Percentiles rank a stretch among this genome's conserved stretches.
These are phyloP conservation scores for Penicillium taxi DNA, from an alignment of 495 filamentous ascomycete species.

Conservation along the genomic window DNA sequence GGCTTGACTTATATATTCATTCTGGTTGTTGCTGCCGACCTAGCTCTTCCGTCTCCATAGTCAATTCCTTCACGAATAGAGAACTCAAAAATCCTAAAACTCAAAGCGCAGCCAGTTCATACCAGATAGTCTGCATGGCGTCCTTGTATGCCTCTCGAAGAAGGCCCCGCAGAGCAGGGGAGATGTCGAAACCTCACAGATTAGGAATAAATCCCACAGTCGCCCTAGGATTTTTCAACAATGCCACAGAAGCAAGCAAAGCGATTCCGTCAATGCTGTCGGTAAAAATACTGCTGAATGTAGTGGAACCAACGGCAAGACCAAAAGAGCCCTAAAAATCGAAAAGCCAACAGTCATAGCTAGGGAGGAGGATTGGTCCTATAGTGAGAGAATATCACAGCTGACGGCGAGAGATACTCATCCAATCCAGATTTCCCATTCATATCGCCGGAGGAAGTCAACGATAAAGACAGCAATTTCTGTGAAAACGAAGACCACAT, in stretches of 20 bases:
- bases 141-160: slow-evolving; percentile 1
- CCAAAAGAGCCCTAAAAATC: slow-evolving; percentile 30
- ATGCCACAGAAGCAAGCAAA: slow-evolving; percentile 31
- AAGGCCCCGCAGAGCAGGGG: background rate
- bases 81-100: slow-evolving; percentile 3
- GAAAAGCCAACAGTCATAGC: background rate
- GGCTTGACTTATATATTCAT: background rate
- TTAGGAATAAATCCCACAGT: slow-evolving; percentile 16
- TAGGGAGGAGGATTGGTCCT: slow-evolving; percentile 10
- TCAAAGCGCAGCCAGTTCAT: background rate
- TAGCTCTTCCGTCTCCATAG: slow-evolving; percentile 2
- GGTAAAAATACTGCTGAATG: slow-evolving; percentile 1
- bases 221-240: slow-evolving; percentile 27
- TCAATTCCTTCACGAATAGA: slow-evolving; percentile 1
- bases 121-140: slow-evolving; percentile 1
- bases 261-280: background rate
- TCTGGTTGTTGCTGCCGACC: background rate
- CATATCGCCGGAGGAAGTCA: slow-evolving; percentile 34
- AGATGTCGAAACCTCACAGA: background rate
- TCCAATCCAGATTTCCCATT: slow-evolving; percentile 31
- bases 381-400: slow-evolving; percentile 30
- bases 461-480: slow-evolving; percentile 23
- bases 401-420: slow-evolving; percentile 34
- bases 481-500: slow-evolving; percentile 6
- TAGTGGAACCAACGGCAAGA: slow-evolving; percentile 19